Base-by-base conservation (phyloP, 768 basidiomycete species). In the Rhizopogon vinicolor region DNA sequence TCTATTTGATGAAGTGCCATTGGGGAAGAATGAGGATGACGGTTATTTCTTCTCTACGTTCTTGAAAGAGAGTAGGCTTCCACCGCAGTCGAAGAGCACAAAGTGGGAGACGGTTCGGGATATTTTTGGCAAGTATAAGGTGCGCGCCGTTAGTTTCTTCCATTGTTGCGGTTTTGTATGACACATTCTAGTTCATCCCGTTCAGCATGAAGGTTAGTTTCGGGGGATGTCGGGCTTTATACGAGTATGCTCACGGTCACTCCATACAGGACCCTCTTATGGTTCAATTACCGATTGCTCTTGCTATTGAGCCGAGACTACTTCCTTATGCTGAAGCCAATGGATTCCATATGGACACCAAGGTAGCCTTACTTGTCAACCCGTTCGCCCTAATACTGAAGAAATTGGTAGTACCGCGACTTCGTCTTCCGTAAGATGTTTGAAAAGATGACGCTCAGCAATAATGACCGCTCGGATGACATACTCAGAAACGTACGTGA, bases 361-460 rank as follows among this genome's bases (percentile, higher is more conserved):
- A 89, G 76, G 88, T 85, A 69, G 46, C 54, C 49, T 58, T 44
- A 54, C 53, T 5, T 45, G 41, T 49, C 40, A 10, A n/a, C 16
- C 53, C 43, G 41, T 43, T 31, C 10, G 18, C 28, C 43, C 29
- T 35, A 57, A 29, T 33, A 52, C 52, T 44, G 41, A 53, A 19
- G 52, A 58, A 29, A 35, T 56, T 10, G 3, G 35, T 58, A 91
- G 87, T 89, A 91, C 67, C 87, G 88, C 44, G 84, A 91, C 65
- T 91, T 90, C 62, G 84, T 91, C n/a, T 90, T 91, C 66, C 85
- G 89, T 45, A 89, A 89, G 68, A 90, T 91, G 82, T 91, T 91
- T 59, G 87, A 89, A 67, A 81, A 82, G 58, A 67, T 68, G 60
- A 56, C 71, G 40, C 67, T 72, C 6, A 71, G 78, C 19, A 78